These are phyloP conservation scores for Fusarium oligoseptatum DNA, from an alignment of 2,329 filamentous ascomycete species.

Conservation along the genomic window DNA sequence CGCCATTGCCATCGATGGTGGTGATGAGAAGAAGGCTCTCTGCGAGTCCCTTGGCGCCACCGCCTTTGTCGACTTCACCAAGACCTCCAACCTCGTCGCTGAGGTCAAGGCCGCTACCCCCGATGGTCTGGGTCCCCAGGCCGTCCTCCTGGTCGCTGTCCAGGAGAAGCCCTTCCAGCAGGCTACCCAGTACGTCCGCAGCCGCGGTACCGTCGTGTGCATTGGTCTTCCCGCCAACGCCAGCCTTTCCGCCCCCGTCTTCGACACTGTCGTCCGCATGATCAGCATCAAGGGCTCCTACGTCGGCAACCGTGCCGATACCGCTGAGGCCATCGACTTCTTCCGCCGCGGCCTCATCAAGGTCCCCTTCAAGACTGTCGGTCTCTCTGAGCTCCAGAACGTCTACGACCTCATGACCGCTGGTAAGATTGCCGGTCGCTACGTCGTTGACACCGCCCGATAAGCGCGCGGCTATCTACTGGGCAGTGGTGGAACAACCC, in stretches of 20 bases:
- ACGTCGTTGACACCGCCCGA: slow-evolving; percentile 81
- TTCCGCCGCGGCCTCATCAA: slow-evolving; percentile 87
- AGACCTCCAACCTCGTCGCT: slow-evolving; percentile 80
- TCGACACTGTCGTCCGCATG: slow-evolving; percentile 90
- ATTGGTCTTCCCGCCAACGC: slow-evolving; percentile 89
- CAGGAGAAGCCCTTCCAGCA: slow-evolving; percentile 96
- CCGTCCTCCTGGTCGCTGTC: slow-evolving; percentile 87
- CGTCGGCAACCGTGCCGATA: slow-evolving; percentile 92
- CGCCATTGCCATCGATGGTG: slow-evolving; percentile 85
- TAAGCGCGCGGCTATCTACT: slow-evolving; percentile 53
- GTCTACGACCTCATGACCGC: slow-evolving; percentile 83
- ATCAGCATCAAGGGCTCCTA: slow-evolving; percentile 93
- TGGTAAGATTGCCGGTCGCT: slow-evolving; percentile 81
- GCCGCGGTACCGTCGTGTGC: slow-evolving; percentile 85
- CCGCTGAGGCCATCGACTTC: slow-evolving; percentile 91
- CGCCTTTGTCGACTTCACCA: slow-evolving; percentile 84
- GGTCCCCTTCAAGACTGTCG: slow-evolving; percentile 86
- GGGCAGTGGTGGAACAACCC: slow-evolving; percentile 26
- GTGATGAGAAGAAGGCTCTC: slow-evolving; percentile 83
- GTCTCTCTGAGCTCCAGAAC: slow-evolving; percentile 81
- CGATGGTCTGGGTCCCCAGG: slow-evolving; percentile 87
- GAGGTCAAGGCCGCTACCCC: slow-evolving; percentile 86
- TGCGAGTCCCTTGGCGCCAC: slow-evolving; percentile 77
- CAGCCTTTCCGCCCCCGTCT: slow-evolving; percentile 85
- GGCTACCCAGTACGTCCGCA: slow-evolving; percentile 87